Evolutionary conservation across 176 grass and related monocot species (phyloP).

Genomic region (Bromus sterilis): DNA sequence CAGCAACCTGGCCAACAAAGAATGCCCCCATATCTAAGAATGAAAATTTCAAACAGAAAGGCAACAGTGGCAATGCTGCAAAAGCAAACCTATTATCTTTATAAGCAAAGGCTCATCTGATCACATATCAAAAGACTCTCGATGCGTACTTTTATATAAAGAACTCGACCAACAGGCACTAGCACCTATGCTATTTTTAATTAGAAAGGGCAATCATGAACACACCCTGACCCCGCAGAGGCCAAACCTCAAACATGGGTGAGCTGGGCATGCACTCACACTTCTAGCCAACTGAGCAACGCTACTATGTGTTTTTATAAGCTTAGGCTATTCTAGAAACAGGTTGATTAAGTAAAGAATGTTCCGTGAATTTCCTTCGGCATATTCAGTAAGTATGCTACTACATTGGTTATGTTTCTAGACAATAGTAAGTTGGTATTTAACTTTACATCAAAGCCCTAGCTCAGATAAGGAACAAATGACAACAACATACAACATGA

Average conservation of each 20-base stretch:
- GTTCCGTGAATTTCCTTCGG: neutral
- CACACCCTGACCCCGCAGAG: neutral
- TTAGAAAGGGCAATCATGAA: neutral
- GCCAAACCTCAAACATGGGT: neutral
- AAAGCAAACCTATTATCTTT: neutral
- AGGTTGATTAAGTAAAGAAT: neutral
- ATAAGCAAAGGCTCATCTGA: neutral
- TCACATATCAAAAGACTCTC: neutral
- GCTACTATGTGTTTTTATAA: neutral
- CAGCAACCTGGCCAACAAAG: conserved; percentile 65
- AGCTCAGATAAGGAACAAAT: neutral
- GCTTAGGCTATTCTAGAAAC: neutral
- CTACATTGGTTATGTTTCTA: neutral
- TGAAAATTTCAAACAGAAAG: conserved; percentile 6
- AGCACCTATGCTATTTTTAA: neutral
- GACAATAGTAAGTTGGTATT: neutral
- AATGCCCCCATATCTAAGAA: neutral
- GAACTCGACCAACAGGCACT: neutral
- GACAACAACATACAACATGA: neutral
- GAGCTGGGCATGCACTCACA: neutral
- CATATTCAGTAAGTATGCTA: neutral
- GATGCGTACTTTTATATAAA: neutral
- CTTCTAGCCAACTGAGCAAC: neutral
- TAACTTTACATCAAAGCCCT: neutral
- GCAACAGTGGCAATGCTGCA: neutral